Evolutionary conservation across 2,329 filamentous ascomycete species (phyloP).

Genomic region (Nigrospora oryzae): DNA sequence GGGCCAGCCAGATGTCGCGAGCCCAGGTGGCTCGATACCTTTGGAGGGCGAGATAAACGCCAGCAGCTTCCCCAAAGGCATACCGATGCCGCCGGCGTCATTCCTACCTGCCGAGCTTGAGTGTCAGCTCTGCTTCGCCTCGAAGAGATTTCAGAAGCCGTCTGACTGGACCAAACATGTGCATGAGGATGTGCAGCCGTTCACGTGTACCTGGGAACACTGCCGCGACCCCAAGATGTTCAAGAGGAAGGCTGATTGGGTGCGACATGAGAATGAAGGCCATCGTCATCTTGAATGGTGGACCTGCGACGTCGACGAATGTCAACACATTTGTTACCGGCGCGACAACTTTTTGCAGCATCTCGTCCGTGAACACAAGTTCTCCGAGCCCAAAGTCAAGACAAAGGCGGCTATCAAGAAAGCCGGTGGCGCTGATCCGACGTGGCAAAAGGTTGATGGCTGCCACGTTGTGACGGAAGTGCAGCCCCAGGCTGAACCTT

Average conservation of each 20-base stretch:
- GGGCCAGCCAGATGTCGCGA: constrained; percentile 18
- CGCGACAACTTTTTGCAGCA: constrained; percentile 93
- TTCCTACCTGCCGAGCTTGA: constrained; percentile 81
- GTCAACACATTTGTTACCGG: constrained; percentile 73
- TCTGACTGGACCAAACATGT: constrained; percentile 98
- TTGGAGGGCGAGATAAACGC: constrained; percentile 60
- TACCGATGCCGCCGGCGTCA: constrained; percentile 71
- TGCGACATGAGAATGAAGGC: constrained; percentile 85
- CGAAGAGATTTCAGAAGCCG: constrained; percentile 80
- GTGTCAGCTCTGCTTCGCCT: constrained; percentile 77
- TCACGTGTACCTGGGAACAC: constrained; percentile 81
- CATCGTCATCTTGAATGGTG: constrained; percentile 89
- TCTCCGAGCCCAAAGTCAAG: constrained; percentile 72
- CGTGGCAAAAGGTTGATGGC: constrained; percentile 69
- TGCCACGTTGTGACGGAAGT: constrained; percentile 64
- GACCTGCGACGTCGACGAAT: constrained; percentile 75
- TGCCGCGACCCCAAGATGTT: constrained; percentile 85
- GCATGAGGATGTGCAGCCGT: constrained; percentile 86
- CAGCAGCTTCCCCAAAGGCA: constrained; percentile 71
- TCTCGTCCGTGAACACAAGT: constrained; percentile 84
- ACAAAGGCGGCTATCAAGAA: constrained; percentile 60
- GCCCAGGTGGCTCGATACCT: constrained; percentile 53
- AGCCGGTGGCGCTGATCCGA: constrained; percentile 47
- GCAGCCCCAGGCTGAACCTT: constrained; percentile 67
- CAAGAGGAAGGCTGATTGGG: constrained; percentile 94